Conservation (phyloP, 1,284 basidiomycete genomes). For the Ganoderma sinense region DNA sequence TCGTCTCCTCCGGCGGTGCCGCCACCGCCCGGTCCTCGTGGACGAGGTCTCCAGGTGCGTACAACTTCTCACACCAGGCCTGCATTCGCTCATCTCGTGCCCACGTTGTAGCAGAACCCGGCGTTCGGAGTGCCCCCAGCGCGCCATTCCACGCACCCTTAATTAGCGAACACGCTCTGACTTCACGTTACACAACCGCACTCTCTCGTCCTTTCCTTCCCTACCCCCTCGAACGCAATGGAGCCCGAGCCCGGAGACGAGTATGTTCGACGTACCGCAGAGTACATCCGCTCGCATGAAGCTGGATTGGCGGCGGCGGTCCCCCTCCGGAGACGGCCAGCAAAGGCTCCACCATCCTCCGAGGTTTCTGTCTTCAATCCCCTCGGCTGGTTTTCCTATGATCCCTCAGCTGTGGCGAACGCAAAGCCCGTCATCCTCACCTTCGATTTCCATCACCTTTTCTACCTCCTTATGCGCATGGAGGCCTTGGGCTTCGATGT, state of each 20-base stretch:
- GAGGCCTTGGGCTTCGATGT: constrained; percentile 80
- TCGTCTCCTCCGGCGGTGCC: not conserved
- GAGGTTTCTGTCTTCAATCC: constrained; percentile 60
- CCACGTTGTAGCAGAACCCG: constrained; percentile 21
- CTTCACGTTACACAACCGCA: constrained; percentile 24
- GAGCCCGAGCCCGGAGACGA: constrained; percentile 74
- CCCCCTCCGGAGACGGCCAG: constrained; percentile 56
- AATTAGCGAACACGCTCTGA: constrained; percentile 24
- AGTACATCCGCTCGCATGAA: constrained; percentile 77
- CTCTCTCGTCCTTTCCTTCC: constrained; percentile 7
- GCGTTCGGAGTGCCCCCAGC: constrained; percentile 17
- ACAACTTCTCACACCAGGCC: not conserved
- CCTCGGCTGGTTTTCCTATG: constrained; percentile 66
- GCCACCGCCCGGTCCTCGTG: not conserved
- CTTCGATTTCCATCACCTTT: constrained; percentile 85
- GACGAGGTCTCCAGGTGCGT: not conserved
- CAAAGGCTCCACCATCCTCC: constrained; percentile 45
- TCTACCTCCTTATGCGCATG: constrained; percentile 88
- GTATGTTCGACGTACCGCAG: constrained; percentile 71
- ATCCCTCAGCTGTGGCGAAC: constrained; percentile 41
- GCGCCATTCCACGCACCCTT: constrained; percentile 23
- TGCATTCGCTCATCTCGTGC: not conserved
- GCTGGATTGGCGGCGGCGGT: constrained; percentile 71
- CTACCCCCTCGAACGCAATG: constrained; percentile 48
- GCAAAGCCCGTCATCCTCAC: constrained; percentile 69